phyloP scores from a whole-genome alignment of 768 basidiomycete species.

The Obba rivulosa region DNA sequence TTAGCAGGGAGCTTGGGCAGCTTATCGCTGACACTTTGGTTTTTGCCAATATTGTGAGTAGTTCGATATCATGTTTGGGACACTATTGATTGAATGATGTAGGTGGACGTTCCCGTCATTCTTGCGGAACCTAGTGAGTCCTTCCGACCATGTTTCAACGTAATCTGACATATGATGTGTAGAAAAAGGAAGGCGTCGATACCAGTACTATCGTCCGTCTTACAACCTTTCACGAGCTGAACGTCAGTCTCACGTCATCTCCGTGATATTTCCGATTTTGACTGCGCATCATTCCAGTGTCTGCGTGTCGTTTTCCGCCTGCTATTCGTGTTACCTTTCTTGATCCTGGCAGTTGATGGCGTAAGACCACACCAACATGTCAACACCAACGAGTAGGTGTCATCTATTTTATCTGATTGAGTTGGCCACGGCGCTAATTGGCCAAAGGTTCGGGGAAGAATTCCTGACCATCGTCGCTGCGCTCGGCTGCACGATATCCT shows the following conservation, averaged over 20 bases:
- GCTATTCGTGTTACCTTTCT: constrained; percentile 58
- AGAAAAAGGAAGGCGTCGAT: constrained; percentile 64
- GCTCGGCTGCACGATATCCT: constrained; percentile 62
- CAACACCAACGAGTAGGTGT: constrained; percentile 50
- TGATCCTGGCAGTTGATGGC: constrained; percentile 69
- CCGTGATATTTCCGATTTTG: not conserved
- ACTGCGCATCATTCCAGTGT: constrained; percentile 33
- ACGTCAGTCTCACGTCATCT: constrained; percentile 41
- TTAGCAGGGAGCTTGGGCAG: constrained; percentile 67
- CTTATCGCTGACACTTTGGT: constrained; percentile 67
- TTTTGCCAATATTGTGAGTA: constrained; percentile 61
- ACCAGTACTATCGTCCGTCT: constrained; percentile 60
- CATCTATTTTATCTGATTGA: not conserved
- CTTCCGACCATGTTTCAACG: not conserved
- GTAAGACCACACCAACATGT: constrained; percentile 54
- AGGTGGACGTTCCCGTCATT: constrained; percentile 68
- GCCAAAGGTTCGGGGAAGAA: constrained; percentile 37
- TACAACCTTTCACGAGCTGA: constrained; percentile 77
- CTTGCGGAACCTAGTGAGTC: constrained; percentile 50
- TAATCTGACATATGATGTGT: constrained; percentile 1
- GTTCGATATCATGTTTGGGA: constrained; percentile 2
- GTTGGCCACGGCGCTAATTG: not conserved
- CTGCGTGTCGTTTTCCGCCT: constrained; percentile 72
- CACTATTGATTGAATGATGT: constrained; percentile 3
- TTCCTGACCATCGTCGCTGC: constrained; percentile 51